Evolutionary conservation across 306 rosid species (phyloP), one percentile per base, ranked within the genome.

Genomic region (Citrullus amarus): DNA sequence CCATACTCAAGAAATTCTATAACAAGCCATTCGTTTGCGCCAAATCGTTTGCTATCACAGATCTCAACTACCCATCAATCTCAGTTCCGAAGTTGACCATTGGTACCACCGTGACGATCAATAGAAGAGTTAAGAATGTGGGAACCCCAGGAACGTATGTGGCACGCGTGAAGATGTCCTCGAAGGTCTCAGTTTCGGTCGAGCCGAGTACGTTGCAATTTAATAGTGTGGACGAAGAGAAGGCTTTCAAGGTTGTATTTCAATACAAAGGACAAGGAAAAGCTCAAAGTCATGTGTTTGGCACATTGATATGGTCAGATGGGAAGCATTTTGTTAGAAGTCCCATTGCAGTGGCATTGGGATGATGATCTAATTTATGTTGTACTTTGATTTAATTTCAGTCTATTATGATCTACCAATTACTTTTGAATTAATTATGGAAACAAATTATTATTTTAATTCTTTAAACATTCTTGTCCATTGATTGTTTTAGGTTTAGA

Each of bases 11-110:
- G 30, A 0, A 75, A 46, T 84, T 90, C 54, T 66, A 77, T 4
- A 11, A 4, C 3, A 67, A 75, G 57, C 70, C 83, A 32, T 70
- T 68, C 53, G 59, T 20, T 6, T 88, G 91, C 58, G 78, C 81
- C 32, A 78, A 78, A 51, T 18, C 68, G 1, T 83, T 59, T 82
- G 83, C 9, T 10, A 2, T 80, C 3, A 22, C 54, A 18, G 87
- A 89, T 82, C 69, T 90, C 55, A 88, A 88, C 66, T 86, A 88
- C 78, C 94, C 94, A 25, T 17, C 90, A 15, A 85, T 88, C 59
- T 50, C 81, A 12, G 9, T 86, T 48, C 34, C 75, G 4, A 3
- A 5, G 6, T 39, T 78, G 8, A 32, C 5, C 3, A 39, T 14
- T 6, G 17, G 65, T 17, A 22, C 22, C 15, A 2, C 78, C 4